A percentile compares a stretch with the other conserved stretches of the same genome.
These are phyloP conservation scores for Leccinum idahoense DNA, from an alignment of 1,284 basidiomycete species.

Conservation along the genomic window DNA sequence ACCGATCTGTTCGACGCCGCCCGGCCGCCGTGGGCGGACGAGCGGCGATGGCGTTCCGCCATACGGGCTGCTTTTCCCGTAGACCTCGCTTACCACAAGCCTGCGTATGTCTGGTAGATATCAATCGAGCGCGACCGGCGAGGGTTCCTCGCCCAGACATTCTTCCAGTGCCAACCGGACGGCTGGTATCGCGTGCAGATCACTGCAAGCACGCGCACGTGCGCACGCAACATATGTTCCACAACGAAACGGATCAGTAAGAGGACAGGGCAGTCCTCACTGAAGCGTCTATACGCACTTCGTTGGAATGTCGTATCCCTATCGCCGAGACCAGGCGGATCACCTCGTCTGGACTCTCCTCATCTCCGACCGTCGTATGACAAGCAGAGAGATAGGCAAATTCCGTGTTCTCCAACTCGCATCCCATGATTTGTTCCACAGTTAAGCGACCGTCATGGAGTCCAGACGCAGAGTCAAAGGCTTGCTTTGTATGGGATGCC, in stretches of 20 bases:
- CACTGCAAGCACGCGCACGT: slow-evolving; percentile 34
- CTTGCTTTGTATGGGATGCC: no score
- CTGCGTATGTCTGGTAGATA: slow-evolving; percentile 80
- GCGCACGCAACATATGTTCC: not conserved
- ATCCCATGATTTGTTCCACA: no score
- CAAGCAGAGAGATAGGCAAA: no score
- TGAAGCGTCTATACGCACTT: slow-evolving; percentile 41
- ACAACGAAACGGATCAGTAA: not conserved
- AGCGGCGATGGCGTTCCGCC: slow-evolving; percentile 30
- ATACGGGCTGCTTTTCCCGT: slow-evolving; percentile 77
- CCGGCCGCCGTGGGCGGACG: slow-evolving; percentile 6
- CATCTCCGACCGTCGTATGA: no score
- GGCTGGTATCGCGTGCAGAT: slow-evolving; percentile 77
- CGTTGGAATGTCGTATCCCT: slow-evolving; percentile 73
- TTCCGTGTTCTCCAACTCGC: no score
- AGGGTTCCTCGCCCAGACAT: slow-evolving; percentile 81
- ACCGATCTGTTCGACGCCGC: not conserved
- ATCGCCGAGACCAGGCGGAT: no score
- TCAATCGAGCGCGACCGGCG: slow-evolving; percentile 62
- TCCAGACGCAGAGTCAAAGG: no score
- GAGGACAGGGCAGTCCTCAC: slow-evolving; percentile 19
- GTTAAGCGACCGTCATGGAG: no score
- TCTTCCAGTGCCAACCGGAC: slow-evolving; percentile 79
- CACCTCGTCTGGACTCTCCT: no score
- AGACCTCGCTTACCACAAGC: slow-evolving; percentile 76